Evolutionary conservation across 208 protist genomes (phyloP).

Genomic region (Trypanosoma cruzi): DNA sequence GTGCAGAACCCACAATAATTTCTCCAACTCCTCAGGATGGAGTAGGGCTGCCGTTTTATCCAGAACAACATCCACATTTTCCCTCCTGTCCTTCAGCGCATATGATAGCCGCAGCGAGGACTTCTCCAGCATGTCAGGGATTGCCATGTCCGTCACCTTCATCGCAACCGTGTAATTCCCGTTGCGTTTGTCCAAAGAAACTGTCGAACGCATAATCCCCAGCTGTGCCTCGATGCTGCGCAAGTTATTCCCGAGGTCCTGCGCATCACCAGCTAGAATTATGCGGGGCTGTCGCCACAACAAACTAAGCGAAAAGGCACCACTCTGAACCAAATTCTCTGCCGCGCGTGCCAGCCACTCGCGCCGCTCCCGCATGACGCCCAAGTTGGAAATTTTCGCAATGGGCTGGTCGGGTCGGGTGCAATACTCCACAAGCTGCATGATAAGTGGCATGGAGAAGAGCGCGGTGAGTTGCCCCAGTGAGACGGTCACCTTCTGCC

Average conservation of each 20-base stretch:
- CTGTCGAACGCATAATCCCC: constrained; percentile 60
- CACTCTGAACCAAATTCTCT: constrained; percentile 53
- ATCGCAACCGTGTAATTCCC: constrained; percentile 38
- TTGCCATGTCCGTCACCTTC: constrained; percentile 62
- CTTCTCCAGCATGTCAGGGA: constrained; percentile 69
- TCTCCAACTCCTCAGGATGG: constrained; percentile 64
- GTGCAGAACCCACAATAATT: constrained; percentile 53
- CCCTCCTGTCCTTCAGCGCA: constrained; percentile 25
- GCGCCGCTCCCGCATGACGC: constrained; percentile 81
- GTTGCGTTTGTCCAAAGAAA: constrained; percentile 47
- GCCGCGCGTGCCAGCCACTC: constrained; percentile 61
- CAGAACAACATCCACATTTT: constrained; percentile 43
- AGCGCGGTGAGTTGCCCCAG: constrained; percentile 67
- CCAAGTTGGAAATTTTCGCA: constrained; percentile 74
- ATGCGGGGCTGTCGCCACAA: constrained; percentile 80
- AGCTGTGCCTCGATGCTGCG: constrained; percentile 64
- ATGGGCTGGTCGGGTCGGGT: constrained; percentile 69
- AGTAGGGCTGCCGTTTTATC: constrained; percentile 56
- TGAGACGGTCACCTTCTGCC: constrained; percentile 52
- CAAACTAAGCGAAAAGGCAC: constrained; percentile 48
- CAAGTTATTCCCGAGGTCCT: constrained; percentile 47
- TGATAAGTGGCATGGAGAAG: constrained; percentile 60
- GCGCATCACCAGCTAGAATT: constrained; percentile 58
- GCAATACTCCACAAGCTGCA: constrained; percentile 74
- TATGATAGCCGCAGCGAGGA: constrained; percentile 51